Conservation (phyloP, 1,139 yeast genomes). For the Eremothecium cymbalariae region DNA sequence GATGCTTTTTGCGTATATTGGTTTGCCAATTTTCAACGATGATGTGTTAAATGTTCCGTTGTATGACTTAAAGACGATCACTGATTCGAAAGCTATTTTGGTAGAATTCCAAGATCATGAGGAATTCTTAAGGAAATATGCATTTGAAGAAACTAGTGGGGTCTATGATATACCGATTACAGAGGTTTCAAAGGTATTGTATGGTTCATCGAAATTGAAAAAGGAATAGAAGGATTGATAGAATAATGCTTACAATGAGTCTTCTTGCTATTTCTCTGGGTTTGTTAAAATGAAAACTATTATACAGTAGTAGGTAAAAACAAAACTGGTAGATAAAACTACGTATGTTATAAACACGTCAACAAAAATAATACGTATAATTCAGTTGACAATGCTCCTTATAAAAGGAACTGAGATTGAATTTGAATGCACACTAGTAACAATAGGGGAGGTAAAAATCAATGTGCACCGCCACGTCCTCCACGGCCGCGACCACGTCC, state of each 20-base stretch:
- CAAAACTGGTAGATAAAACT: constrained; percentile 5
- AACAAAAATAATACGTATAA: not conserved
- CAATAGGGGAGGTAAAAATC: not conserved
- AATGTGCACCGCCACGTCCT: constrained; percentile 16
- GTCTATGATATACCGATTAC: constrained; percentile 73
- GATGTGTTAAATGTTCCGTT: constrained; percentile 60
- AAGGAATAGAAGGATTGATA: no score
- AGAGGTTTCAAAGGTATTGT: constrained; percentile 57
- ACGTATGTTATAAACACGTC: not conserved
- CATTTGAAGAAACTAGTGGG: constrained; percentile 48
- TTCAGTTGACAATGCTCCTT: constrained; percentile 1
- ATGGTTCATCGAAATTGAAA: no score
- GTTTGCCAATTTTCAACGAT: constrained; percentile 60
- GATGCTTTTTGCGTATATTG: constrained; percentile 65
- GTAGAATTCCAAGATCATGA: constrained; percentile 31
- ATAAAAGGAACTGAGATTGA: constrained; percentile 2
- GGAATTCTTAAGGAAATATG: constrained; percentile 34
- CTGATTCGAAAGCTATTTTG: constrained; percentile 58
- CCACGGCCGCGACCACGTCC: constrained; percentile 16
- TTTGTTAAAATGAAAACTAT: constrained; percentile 2
- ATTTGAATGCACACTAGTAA: constrained; percentile 5
- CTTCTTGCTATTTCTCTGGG: no score
- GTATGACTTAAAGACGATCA: constrained; percentile 52
- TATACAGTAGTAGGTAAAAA: constrained; percentile 5
- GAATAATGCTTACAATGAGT: no score